phyloP scores from a whole-genome alignment of 805 yeast genomes.

The Candida piceae region DNA sequence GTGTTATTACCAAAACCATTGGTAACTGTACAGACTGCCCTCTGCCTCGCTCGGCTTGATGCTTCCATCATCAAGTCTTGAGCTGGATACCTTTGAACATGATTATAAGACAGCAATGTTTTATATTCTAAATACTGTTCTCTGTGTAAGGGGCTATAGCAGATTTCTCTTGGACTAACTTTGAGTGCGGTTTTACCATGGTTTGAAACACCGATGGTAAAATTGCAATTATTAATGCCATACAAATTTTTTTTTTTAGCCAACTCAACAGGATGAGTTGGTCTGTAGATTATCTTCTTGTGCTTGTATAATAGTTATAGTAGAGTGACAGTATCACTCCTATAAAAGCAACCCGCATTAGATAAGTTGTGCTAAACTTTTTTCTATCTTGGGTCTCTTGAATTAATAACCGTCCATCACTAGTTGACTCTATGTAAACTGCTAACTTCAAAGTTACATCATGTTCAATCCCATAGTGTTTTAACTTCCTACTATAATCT shows the following conservation, averaged over 20 bases:
- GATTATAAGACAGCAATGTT: neutral
- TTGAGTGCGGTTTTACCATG: conserved; percentile 55
- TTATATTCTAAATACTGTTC: neutral
- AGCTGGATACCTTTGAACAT: conserved; percentile 47
- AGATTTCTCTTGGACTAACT: conserved; percentile 34
- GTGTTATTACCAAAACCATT: no score
- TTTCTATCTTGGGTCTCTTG: no score
- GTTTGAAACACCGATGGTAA: conserved; percentile 28
- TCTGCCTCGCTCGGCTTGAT: conserved; percentile 59
- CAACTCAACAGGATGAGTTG: no score
- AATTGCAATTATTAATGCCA: conserved; percentile 36
- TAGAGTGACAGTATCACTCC: no score
- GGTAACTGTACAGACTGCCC: conserved; percentile 33
- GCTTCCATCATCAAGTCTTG: conserved; percentile 39
- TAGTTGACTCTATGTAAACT: neutral
- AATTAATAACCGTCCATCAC: neutral
- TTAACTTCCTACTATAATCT: neutral
- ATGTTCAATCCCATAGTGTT: neutral
- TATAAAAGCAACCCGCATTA: no score
- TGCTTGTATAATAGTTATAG: no score
- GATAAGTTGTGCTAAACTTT: no score
- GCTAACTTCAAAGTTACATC: neutral
- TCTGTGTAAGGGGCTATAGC: conserved; percentile 43
- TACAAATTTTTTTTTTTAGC: no score
- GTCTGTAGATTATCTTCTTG: no score